Evolutionary conservation across 2,329 filamentous ascomycete species (phyloP).

Genomic region (Pseudocercospora cruenta): DNA sequence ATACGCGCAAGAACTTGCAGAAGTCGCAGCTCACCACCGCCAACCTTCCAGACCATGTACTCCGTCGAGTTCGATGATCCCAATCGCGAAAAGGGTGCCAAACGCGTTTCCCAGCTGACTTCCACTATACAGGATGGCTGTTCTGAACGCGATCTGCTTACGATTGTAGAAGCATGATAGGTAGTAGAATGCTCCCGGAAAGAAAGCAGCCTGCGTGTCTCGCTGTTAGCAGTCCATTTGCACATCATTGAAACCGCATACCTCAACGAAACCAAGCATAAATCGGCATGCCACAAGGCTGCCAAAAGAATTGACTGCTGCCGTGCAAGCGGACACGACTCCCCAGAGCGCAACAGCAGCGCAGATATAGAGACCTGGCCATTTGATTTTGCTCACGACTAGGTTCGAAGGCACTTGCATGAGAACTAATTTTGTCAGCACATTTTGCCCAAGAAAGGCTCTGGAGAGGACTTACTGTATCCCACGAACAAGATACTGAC

Average conservation of each 20-base stretch:
- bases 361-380: slow-evolving; percentile 49
- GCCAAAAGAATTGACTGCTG: slow-evolving; percentile 41
- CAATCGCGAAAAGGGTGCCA: slow-evolving; percentile 28
- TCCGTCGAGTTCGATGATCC: slow-evolving; percentile 35
- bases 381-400: slow-evolving; percentile 48
- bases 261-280: slow-evolving; percentile 43
- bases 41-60: slow-evolving; percentile 39
- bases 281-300: slow-evolving; percentile 43
- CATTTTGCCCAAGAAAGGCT: background rate
- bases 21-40: slow-evolving; percentile 27
- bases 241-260: slow-evolving; percentile 32
- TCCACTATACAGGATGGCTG: slow-evolving; percentile 44
- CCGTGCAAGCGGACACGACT: slow-evolving; percentile 40
- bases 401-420: slow-evolving; percentile 49
- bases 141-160: slow-evolving; percentile 43
- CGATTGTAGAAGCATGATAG: slow-evolving; percentile 49
- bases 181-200: slow-evolving; percentile 48
- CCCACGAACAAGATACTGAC: slow-evolving; percentile 34
- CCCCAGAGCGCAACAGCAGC: slow-evolving; percentile 40
- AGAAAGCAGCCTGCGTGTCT: slow-evolving; percentile 38
- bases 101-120: slow-evolving; percentile 40
- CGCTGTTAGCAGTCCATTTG: background rate
- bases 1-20: background rate
- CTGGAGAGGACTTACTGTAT: slow-evolving; percentile 24
- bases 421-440: slow-evolving; percentile 33